phyloP scores from a whole-genome alignment of 2,329 filamentous ascomycete genomes.

The Monilinia laxa region DNA sequence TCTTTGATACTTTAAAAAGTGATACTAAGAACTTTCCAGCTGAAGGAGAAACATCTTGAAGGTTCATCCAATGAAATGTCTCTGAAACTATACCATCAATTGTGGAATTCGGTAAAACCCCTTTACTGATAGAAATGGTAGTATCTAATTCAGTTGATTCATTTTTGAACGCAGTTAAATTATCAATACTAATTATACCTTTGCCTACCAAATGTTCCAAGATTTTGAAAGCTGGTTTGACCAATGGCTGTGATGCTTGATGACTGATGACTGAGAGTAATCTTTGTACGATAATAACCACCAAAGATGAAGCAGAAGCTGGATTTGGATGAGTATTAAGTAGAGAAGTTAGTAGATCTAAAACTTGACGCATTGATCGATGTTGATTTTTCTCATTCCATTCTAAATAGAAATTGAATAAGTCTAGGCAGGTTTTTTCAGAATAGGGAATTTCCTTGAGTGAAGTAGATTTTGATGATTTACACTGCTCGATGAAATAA shows the following conservation, averaged over 20 bases:
- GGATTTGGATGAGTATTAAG: conserved; percentile 51
- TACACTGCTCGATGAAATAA: conserved; percentile 60
- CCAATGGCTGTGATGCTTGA: conserved; percentile 60
- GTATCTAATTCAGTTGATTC: neutral
- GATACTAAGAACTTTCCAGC: conserved; percentile 62
- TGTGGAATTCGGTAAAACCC: conserved; percentile 21
- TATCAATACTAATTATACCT: conserved; percentile 48
- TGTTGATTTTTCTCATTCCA: conserved; percentile 67
- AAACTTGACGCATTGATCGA: conserved; percentile 60
- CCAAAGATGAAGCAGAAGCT: conserved; percentile 45
- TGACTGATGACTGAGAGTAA: conserved; percentile 60
- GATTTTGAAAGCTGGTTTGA: conserved; percentile 68
- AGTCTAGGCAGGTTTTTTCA: conserved; percentile 46
- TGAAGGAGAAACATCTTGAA: conserved; percentile 58
- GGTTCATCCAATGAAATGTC: conserved; percentile 55
- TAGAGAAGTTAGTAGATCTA: conserved; percentile 56
- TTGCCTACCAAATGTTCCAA: conserved; percentile 66
- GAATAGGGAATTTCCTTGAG: conserved; percentile 54
- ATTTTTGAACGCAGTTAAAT: conserved; percentile 27
- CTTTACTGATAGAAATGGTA: neutral
- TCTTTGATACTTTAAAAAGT: conserved; percentile 50
- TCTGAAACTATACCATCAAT: conserved; percentile 52
- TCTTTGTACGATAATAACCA: conserved; percentile 49
- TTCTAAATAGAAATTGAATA: conserved; percentile 64
- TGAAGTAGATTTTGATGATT: conserved; percentile 48